Base-by-base conservation (phyloP, 2,329 filamentous ascomycete genomes). In the Trichoderma semiorbis region DNA sequence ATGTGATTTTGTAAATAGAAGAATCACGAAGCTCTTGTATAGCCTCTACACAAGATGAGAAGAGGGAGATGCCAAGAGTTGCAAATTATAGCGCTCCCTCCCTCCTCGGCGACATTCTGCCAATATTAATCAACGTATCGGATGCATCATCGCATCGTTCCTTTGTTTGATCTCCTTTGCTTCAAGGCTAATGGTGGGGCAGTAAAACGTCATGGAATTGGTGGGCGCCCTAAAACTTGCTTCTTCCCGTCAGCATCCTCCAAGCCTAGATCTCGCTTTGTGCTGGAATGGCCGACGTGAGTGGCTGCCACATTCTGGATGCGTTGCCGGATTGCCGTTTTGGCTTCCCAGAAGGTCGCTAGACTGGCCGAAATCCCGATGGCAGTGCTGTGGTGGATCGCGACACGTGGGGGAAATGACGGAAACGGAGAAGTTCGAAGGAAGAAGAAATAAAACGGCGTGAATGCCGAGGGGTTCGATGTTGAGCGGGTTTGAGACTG, bases 161-260 rank as follows among this genome's bases (percentile, higher is more conserved):
- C 26, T 21, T 24, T 32, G 18, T 24, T 53, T 14, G 10, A 30
- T 34, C 57, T 34, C 50, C 39, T 21, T 18, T 24, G 53, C n/a
- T 24, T 60, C 24, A 16, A 47, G 11, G 8, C 34, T 47, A 8
- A 1, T 16, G 62, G 67, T 70, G 68, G 68, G 43, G 68, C 55
- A 28, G 26, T 24, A 24, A 43, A 64, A 70, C 68, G 68, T 70
- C 68, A 70, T 70, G 21, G 30, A 70, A 24, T 61, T 61, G 66
- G 66, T 61, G 66, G 66, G 65, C 57, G 57, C 47, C 43, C 58
- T 55, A 70, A 70, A 64, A 63, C 68, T 63, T 70, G 68, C 24
- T 43, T 70, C 60, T 26, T 57, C 43, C 60, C 60, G 58, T 55
- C 68, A 70, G 58, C 68, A 12, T 43, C 28, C 55, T 14, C 34